Evolutionary conservation across 257 asterid species (phyloP), one percentile per base, ranked within the genome.

Genomic region (Gentiana straminea): DNA sequence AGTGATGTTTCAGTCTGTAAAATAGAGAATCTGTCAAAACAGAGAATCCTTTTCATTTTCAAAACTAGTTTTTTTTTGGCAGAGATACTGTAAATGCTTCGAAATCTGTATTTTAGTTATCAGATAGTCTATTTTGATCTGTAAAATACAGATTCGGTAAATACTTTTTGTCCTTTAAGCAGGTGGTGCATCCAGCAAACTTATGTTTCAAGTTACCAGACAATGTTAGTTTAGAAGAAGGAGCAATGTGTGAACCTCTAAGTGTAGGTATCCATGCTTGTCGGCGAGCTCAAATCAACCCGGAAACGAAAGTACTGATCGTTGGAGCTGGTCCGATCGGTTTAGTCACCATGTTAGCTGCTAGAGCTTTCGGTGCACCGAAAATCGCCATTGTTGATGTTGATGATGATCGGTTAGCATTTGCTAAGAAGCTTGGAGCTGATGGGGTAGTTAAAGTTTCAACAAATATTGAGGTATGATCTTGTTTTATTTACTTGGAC

Each of bases 201-300:
- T 68, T 84, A 51, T 91, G 98, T 66, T 91, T 87, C 77, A 91
- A 91, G 66, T 79, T 91, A 34, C 98, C 96, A 0, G 98, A 83
- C 11, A 78, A 87, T 46, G 80, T 91, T 69, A 91, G 93, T 58
- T 71, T 91, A 69, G 98, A 91, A 74, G 98, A 91, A 66, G 96
- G 98, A 33, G 98, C 96, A 32, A 78, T 91, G 96, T 91, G 96
- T 56, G 98, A 91, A 79, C 98, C 98, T 3, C 66, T 86, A 68
- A 91, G 98, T 65, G 98, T 91, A 1, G 98, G 95, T 36, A 81
- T 91, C 52, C 95, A 91, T 65, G 98, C 98, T 3, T 91, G 98
- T 68, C 81, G 88, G 1, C 95, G 98, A 50, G 96, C 98, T 33
- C 62, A 78, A 58, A 81, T 91, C 60, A 88, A 92, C 24, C 95